phyloP scores from a whole-genome alignment of 257 asterid species.

The Gentiana dahurica region DNA sequence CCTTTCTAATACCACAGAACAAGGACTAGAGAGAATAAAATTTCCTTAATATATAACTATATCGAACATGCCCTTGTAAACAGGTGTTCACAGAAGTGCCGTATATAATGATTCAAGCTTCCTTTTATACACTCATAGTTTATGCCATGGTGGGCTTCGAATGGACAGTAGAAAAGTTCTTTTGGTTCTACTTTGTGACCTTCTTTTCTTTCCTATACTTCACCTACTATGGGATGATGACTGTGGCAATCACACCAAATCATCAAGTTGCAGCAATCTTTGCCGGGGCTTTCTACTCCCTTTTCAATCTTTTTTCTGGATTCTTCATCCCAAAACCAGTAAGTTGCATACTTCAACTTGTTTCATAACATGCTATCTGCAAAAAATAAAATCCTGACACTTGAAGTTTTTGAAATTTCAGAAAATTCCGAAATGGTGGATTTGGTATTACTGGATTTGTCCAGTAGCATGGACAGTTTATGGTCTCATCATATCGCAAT shows the following conservation, averaged over 20 bases:
- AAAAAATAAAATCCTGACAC: neutral
- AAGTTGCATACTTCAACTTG: conserved; percentile 18
- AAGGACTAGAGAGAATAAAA: neutral
- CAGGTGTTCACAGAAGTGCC: conserved; percentile 69
- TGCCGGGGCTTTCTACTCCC: conserved; percentile 62
- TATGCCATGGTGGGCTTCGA: conserved; percentile 75
- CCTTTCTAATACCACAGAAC: neutral
- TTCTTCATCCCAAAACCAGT: conserved; percentile 80
- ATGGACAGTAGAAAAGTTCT: conserved; percentile 66
- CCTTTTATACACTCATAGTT: conserved; percentile 53
- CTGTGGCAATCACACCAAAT: conserved; percentile 68
- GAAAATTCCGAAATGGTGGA: conserved; percentile 92
- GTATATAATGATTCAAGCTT: conserved; percentile 44
- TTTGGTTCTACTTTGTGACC: conserved; percentile 71
- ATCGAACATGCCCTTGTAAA: neutral
- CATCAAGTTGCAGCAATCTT: conserved; percentile 72
- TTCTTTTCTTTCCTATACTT: conserved; percentile 70
- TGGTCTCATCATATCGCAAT: conserved; percentile 73
- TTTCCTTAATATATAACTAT: neutral
- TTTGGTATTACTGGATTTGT: conserved; percentile 92
- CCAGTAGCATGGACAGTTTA: conserved; percentile 95
- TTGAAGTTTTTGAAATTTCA: conserved; percentile 17
- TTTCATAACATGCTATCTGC: neutral
- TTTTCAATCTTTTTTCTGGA: conserved; percentile 72
- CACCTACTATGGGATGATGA: conserved; percentile 93